Evolutionary conservation across 768 basidiomycete species (phyloP).

Genomic region (Suillus subluteus): DNA sequence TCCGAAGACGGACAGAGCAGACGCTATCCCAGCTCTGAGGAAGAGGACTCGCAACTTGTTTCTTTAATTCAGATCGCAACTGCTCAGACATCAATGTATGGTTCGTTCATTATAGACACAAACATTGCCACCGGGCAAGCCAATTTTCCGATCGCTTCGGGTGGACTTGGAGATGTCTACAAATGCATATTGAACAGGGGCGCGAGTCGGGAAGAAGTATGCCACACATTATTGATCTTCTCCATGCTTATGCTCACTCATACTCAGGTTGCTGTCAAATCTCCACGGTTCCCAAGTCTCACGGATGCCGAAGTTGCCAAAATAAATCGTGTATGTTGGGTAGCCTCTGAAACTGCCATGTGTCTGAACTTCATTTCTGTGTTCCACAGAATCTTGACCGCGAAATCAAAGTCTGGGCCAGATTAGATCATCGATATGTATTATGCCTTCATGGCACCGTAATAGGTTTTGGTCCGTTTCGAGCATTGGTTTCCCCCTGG

Average conservation of each 20-base stretch:
- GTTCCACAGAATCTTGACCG: conserved; percentile 24
- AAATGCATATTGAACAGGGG: conserved; percentile 24
- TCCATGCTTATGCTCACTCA: neutral
- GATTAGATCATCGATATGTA: conserved; percentile 23
- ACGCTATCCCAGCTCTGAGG: neutral
- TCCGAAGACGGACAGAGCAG: conserved; percentile 1
- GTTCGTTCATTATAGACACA: neutral
- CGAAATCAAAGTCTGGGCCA: conserved; percentile 27
- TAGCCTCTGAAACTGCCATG: neutral
- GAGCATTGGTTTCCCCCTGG: conserved; percentile 43
- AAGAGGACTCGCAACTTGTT: neutral
- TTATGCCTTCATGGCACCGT: conserved; percentile 21
- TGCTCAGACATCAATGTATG: neutral
- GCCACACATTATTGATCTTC: neutral
- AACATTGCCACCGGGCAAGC: neutral
- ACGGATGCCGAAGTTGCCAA: neutral
- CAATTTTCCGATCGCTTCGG: conserved; percentile 16
- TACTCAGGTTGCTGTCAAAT: conserved; percentile 15
- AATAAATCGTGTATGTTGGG: neutral
- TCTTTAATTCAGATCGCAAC: neutral
- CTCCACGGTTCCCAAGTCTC: neutral
- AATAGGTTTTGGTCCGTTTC: conserved; percentile 24
- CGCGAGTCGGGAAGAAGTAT: neutral
- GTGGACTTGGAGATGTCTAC: conserved; percentile 52
- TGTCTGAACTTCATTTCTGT: neutral